Base-by-base conservation (phyloP, 306 rosid genomes). In the Cyamopsis tetragonoloba region DNA sequence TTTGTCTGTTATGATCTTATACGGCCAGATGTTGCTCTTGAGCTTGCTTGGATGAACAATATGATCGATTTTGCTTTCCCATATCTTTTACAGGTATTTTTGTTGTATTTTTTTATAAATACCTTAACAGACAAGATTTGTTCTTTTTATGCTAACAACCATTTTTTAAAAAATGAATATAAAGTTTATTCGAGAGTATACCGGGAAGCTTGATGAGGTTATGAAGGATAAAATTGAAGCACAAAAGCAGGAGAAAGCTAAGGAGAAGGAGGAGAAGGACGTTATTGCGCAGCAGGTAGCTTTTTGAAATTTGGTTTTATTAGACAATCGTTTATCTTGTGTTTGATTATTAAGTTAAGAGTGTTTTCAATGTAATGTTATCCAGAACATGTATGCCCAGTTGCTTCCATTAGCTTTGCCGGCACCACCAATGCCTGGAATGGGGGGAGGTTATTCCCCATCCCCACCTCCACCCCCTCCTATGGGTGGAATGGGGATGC, bases 301-400 rank as follows among this genome's bases (percentile, higher is more conserved):
- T n/a, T 31, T 57, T 38, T 15, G 48, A 17, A 64, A 62, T 27
- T 42, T 62, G 48, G 42, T 31, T 57, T 56, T 11, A 1, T 6
- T n/a, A 10, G 41, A 20, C 51, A 51, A 46, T 64, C 30, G 4
- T 59, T 34, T 57, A 32, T 39, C 13, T 54, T n/a, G 10, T 66
- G 9, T 26, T 59, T 75, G 65, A 50, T 35, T 49, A 9, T 34
- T 49, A 27, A 42, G 26, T 34, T 41, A 56, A 71, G 77, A 59
- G 28, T 51, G 39, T 77, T 49, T 67, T 65, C 68, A 37, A 49
- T 80, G 74, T 30, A 37, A 49, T 80, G 74, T 30, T 75, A 44
- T 81, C 70, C 96, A 91, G 98, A 91, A 91, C 81, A 89, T 91
- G 98, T 89, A 91, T 64, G 96, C 98, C 62, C 98, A 91, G 75